Percentiles rank a stretch among this genome's conserved stretches.
phyloP scores from a whole-genome alignment of 495 filamentous ascomycete species.

The Podospora conica region DNA sequence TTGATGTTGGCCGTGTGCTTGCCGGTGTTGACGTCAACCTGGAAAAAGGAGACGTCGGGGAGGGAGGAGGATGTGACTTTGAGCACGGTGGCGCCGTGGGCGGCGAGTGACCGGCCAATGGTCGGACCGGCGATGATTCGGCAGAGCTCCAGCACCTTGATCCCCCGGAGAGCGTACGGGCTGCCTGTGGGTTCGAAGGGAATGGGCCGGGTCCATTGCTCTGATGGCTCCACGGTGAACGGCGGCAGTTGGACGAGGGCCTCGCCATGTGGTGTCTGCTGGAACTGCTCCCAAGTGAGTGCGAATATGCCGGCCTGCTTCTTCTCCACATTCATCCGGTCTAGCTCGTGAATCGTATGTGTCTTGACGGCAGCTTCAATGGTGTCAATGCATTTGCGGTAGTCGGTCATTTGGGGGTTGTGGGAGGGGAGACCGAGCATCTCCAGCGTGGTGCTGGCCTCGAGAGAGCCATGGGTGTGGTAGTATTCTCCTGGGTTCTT shows the following conservation, averaged over 20 bases:
- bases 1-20: slow-evolving; percentile 52
- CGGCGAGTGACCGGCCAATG: slow-evolving; percentile 58
- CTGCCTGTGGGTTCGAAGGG: slow-evolving; percentile 41
- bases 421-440: slow-evolving; percentile 67
- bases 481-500: slow-evolving; percentile 59
- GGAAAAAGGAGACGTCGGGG: slow-evolving; percentile 73
- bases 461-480: slow-evolving; percentile 73
- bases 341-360: slow-evolving; percentile 58
- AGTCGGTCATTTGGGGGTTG: slow-evolving; percentile 57
- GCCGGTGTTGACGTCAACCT: slow-evolving; percentile 71
- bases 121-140: slow-evolving; percentile 59
- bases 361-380: slow-evolving; percentile 60
- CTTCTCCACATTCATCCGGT: slow-evolving; percentile 54
- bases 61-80: slow-evolving; percentile 64
- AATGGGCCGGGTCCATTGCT: slow-evolving; percentile 35
- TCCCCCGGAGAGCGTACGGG: slow-evolving; percentile 45
- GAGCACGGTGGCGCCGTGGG: slow-evolving; percentile 63
- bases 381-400: slow-evolving; percentile 57
- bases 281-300: slow-evolving; percentile 60
- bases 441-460: slow-evolving; percentile 58
- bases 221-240: slow-evolving; percentile 16
- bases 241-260: slow-evolving; percentile 19
- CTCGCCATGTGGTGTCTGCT: slow-evolving; percentile 53
- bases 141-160: slow-evolving; percentile 63
- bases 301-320: slow-evolving; percentile 62